These are phyloP conservation scores for Monarda citriodora DNA, from an alignment of 305 asterid genomes.

Conservation along the genomic window DNA sequence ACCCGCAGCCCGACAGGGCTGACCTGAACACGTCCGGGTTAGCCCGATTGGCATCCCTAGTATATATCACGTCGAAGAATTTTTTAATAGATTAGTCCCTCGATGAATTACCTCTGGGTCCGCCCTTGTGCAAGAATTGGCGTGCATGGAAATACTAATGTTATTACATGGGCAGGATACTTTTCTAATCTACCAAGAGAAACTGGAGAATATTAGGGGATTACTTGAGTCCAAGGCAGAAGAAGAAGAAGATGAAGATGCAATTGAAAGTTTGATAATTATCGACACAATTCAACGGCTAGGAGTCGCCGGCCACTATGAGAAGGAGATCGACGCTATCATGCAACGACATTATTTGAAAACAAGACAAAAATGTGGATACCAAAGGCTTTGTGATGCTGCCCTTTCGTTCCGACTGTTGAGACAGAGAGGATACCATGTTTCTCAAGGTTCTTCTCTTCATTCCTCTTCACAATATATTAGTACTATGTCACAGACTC, in stretches of 20 bases:
- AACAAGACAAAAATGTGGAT: too few species aligned
- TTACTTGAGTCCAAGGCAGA: conserved; percentile 5
- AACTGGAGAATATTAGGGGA: conserved; percentile 15
- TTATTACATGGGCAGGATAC: too few species aligned
- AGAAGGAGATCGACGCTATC: conserved; percentile 33
- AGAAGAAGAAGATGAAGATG: neutral
- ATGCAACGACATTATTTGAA: conserved; percentile 21
- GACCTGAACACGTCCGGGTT: too few species aligned
- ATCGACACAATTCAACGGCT: conserved; percentile 50
- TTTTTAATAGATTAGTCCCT: too few species aligned
- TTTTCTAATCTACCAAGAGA: conserved; percentile 3
- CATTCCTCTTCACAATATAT: too few species aligned
- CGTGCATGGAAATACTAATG: too few species aligned
- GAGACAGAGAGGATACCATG: conserved; percentile 46
- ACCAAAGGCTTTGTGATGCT: conserved; percentile 19
- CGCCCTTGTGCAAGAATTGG: too few species aligned
- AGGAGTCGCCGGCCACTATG: conserved; percentile 38
- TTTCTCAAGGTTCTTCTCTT: conserved; percentile 13
- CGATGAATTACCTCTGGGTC: too few species aligned
- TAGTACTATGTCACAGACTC: too few species aligned
- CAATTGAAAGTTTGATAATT: conserved; percentile 19
- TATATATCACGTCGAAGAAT: too few species aligned
- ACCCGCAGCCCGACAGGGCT: too few species aligned
- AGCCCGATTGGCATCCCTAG: too few species aligned
- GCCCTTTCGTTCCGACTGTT: conserved; percentile 50